phyloP scores from a whole-genome alignment of 805 yeast genomes.

The Hanseniaspora valbyensis region DNA sequence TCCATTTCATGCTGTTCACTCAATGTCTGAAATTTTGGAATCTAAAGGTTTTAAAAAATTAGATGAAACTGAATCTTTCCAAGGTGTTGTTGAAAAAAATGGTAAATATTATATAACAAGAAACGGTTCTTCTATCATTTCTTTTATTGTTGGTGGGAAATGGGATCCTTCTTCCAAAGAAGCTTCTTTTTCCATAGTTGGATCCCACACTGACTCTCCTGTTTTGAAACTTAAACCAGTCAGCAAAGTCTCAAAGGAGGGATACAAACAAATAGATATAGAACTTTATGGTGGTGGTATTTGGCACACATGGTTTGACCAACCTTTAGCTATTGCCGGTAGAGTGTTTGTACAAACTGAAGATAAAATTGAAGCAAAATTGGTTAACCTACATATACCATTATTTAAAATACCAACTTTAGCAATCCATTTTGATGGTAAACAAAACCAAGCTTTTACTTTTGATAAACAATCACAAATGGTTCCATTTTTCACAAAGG shows the following conservation, averaged over 20 bases:
- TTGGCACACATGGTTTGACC: slow-evolving; percentile 95
- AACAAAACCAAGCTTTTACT: slow-evolving; percentile 65
- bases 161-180: slow-evolving; percentile 47
- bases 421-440: slow-evolving; percentile 83
- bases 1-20: slow-evolving; percentile 83
- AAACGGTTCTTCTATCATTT: slow-evolving; percentile 79
- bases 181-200: slow-evolving; percentile 75
- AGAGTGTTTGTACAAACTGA: slow-evolving; percentile 59
- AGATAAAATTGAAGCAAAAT: slow-evolving; percentile 41
- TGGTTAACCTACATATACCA: slow-evolving; percentile 75
- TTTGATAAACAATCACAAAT: slow-evolving; percentile 82
- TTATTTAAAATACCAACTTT: slow-evolving; percentile 83
- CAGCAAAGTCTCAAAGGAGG: slow-evolving; percentile 57
- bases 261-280: slow-evolving; percentile 81
- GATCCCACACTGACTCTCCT: slow-evolving; percentile 96
- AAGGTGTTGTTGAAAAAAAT: slow-evolving; percentile 39
- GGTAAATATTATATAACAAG: slow-evolving; percentile 78
- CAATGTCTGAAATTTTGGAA: slow-evolving; percentile 43
- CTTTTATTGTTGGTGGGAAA: slow-evolving; percentile 66
- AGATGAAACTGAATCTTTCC: slow-evolving; percentile 64
- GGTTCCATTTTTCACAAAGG: slow-evolving; percentile 71
- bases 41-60: slow-evolving; percentile 64
- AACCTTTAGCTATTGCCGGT: slow-evolving; percentile 86
- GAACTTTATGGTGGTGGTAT: slow-evolving; percentile 94
- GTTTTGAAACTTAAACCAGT: slow-evolving; percentile 79